A percentile compares a stretch with the other conserved stretches of the same genome.
Conservation (phyloP, 768 basidiomycete genomes). For the Amanita thiersii region DNA sequence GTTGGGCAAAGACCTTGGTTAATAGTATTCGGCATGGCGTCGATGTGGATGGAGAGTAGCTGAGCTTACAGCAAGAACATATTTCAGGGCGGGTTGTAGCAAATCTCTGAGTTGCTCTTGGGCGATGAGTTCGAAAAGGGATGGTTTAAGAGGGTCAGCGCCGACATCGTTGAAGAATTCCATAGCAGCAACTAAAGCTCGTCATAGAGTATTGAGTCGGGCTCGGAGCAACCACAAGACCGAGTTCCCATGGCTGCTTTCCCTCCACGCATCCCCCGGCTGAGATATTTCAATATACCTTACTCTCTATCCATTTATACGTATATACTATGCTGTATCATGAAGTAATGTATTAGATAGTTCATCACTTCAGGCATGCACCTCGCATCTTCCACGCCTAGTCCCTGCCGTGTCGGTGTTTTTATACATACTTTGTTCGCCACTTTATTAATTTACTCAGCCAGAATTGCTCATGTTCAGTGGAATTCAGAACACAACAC, state of each 20-base stretch:
- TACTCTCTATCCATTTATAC: too few species aligned
- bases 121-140: conserved; percentile 86
- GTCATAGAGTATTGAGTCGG: conserved; percentile 4
- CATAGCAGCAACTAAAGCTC: conserved; percentile 30
- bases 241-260: too few species aligned
- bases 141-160: conserved; percentile 66
- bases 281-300: too few species aligned
- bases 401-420: neutral
- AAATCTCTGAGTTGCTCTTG: conserved; percentile 91
- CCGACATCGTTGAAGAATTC: conserved; percentile 79
- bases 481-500: conserved; percentile 52
- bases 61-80: conserved; percentile 74
- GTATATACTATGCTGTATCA: too few species aligned
- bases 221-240: conserved; percentile 3
- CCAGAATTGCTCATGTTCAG: conserved; percentile 43
- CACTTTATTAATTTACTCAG: neutral
- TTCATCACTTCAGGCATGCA: neutral
- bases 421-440: too few species aligned
- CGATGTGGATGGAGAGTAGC: neutral
- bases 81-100: conserved; percentile 90
- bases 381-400: neutral
- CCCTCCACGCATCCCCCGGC: neutral
- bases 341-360: too few species aligned
- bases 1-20: conserved; percentile 83
- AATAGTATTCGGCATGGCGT: conserved; percentile 1